Conservation (phyloP, 2,329 filamentous ascomycete genomes). For the Fusarium nisikadoi region DNA sequence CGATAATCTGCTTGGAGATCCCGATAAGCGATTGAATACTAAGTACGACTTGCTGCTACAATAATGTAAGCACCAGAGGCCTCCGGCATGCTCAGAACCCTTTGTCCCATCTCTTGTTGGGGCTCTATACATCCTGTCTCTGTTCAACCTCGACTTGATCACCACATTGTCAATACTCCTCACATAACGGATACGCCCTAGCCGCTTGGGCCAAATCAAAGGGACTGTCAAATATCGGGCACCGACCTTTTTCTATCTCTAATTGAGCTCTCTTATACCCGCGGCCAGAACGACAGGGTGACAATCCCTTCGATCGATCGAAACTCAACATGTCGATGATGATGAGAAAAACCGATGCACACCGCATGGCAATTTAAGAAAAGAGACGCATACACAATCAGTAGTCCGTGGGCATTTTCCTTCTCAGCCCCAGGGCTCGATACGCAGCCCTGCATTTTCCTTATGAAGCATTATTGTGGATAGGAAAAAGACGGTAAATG, state of each 20-base stretch:
- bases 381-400: conserved; percentile 1
- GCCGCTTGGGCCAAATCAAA: background rate
- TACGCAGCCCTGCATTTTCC: conserved; percentile 7
- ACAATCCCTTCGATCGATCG: conserved; percentile 24
- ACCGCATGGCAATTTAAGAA: conserved; percentile 13
- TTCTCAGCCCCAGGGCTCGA: background rate
- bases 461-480: conserved; percentile 4
- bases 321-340: conserved; percentile 20
- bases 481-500: conserved; percentile 12
- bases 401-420: background rate
- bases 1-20: background rate
- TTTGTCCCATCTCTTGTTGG: background rate
- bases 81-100: background rate
- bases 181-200: background rate
- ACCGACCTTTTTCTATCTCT: conserved; percentile 6
- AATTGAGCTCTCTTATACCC: conserved; percentile 4
- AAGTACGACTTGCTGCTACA: background rate
- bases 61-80: conserved; percentile 12
- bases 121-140: background rate
- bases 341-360: conserved; percentile 4
- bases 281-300: background rate
- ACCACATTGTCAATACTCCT: background rate
- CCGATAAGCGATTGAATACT: conserved; percentile 17
- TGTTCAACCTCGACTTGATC: background rate
- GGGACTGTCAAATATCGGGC: conserved; percentile 2